Evolutionary conservation across 495 filamentous ascomycete species (phyloP), one percentile per base, ranked within the genome.

Genomic region (Melanomma pulvis-pyrius): DNA sequence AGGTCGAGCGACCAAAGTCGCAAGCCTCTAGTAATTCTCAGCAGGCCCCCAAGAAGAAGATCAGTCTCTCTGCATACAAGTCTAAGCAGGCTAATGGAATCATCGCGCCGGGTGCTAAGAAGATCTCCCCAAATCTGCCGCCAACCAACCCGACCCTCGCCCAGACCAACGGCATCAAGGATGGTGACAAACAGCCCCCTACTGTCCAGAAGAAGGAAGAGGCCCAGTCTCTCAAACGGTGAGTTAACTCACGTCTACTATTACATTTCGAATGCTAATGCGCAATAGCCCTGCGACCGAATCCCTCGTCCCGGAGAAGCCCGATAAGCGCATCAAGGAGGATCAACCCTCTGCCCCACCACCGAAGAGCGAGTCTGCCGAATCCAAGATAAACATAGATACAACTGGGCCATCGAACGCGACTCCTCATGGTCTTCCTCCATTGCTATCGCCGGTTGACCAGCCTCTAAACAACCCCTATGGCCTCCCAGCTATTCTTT

Each of bases 51-150:
- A 74, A 74, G 63, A 74, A 74, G 59, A 71, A 71, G 54, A 72
- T 74, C 19, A 74, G 41, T 28, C 61, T 71, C 17, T 66, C 62
- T 32, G 73, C 55, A 9, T 74, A 74, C 49, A 74, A 74, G 41
- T 65, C 68, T 7, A 72, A 73, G 51, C 61, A 73, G 39, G 65
- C 65, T n/a, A 69, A 67, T 60, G 66, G 62, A 6, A 30, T 62
- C 57, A 56, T 63, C 24, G 67, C 70, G 1, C 66, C 66, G 6
- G 39, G 36, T 1, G 65, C 56, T 4, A 69, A 69, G 46, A 69
- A 67, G 32, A 41, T 22, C 8, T 72, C 70, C 2, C 67, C 70
- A 21, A 63, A 59, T 26, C 66, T 67, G 2, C 25, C 48, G 12
- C 65, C 65, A 9, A 59, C 65, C 5, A 57, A 65, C 24, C 24